Evolutionary conservation across 345 rosid genomes (phyloP).

Genomic region (Eucalyptus sideroxylon): DNA sequence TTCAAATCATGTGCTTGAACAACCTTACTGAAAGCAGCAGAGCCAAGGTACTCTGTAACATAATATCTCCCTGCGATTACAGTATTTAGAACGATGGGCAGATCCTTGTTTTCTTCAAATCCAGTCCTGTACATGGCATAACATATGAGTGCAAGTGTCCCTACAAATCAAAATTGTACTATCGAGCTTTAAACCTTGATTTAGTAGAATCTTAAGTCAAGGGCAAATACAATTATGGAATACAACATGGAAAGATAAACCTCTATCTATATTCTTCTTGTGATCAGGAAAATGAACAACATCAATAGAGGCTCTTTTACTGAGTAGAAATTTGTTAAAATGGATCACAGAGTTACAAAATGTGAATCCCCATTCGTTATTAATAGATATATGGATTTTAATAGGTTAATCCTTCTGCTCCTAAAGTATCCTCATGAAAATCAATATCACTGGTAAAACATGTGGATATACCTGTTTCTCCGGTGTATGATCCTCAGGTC

Average conservation of each 20-base stretch:
- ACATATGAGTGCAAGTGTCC: not conserved
- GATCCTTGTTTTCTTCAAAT: slow-evolving; percentile 82
- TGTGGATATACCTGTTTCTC: slow-evolving; percentile 60
- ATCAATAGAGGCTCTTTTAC: not conserved
- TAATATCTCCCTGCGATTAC: slow-evolving; percentile 84
- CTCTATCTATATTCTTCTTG: not conserved
- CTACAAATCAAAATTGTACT: not conserved
- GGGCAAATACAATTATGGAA: not conserved
- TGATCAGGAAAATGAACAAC: not conserved
- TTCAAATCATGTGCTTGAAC: slow-evolving; percentile 86
- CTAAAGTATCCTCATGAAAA: not conserved
- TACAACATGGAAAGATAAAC: not conserved
- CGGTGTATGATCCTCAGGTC: slow-evolving; percentile 76
- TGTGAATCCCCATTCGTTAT: not conserved
- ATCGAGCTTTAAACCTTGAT: not conserved
- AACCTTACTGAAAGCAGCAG: slow-evolving; percentile 94
- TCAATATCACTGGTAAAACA: not conserved
- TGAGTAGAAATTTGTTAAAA: not conserved
- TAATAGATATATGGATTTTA: not conserved
- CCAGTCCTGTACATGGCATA: slow-evolving; percentile 66
- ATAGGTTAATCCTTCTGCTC: not conserved
- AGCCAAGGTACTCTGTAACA: slow-evolving; percentile 81
- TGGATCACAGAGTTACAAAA: not conserved
- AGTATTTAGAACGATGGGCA: slow-evolving; percentile 58
- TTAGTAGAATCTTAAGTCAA: not conserved